Evolutionary conservation across 345 rosid species (phyloP), one percentile per base, ranked within the genome.

Genomic region (Raphanus raphanistrum): DNA sequence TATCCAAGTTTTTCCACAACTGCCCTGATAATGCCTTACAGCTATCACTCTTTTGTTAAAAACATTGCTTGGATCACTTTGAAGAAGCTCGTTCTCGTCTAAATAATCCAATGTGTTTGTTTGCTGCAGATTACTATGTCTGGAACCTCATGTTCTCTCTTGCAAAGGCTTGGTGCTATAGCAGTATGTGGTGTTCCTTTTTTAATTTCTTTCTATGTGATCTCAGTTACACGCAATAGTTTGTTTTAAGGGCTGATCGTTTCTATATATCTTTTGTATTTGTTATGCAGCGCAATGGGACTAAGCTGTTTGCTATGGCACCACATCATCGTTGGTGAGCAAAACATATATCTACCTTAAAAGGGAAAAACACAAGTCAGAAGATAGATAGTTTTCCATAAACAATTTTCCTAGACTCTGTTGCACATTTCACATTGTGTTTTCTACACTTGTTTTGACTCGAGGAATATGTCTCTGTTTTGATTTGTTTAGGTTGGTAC

Each of bases 1-100:
- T 91, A 76, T 83, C 98, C 77, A 91, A 89, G 81, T 92, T 91
- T 87, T 92, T 95, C 88, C 78, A 91, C 74, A 85, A 61, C 80
- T 96, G 98, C 83, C 98, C 98, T 11, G 99, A 96, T 41, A 93
- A 96, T 81, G 98, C 98, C 21, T 96, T 96, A 81, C 98, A 93
- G 96, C 98, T 96, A 74, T n/a, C n/a, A n/a, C n/a, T n/a, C n/a
- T n/a, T n/a, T 79, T 58, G 1, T 21, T 12, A 27, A 27, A 11
- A 67, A 58, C 2, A 36, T 3, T 63, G 48, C 17, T 61, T 17
- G 13, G 70, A 7, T 7, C 60, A 36, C 65, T 57, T 61, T 36
- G 7, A 6, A 13, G 15, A 59, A 32, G 32, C 74, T 77, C 21
- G 1, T 70, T 78, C 58, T 8, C 4, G 35, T 58, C 38, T 60